These are phyloP conservation scores for Geotrichum bryndzae DNA, from an alignment of 1,139 yeast species.

Conservation along the genomic window DNA sequence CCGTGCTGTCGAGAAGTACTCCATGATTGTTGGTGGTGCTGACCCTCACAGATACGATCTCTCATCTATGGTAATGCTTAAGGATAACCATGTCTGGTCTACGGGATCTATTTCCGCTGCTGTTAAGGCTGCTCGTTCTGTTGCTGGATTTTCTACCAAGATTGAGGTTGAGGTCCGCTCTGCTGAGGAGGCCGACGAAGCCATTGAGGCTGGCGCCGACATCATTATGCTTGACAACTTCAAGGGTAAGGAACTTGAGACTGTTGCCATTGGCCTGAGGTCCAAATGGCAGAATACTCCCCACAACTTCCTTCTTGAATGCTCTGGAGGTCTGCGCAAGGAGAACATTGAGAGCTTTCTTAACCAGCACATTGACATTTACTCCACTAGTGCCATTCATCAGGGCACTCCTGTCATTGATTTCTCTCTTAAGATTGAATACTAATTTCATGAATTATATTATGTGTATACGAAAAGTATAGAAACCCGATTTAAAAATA, in stretches of 20 bases:
- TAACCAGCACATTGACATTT: conserved; percentile 78
- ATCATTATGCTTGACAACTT: conserved; percentile 94
- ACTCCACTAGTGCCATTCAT: conserved; percentile 88
- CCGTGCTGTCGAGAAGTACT: conserved; percentile 79
- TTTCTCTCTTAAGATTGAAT: conserved; percentile 72
- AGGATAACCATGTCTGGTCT: conserved; percentile 89
- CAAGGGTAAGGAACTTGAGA: conserved; percentile 55
- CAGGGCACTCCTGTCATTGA: conserved; percentile 82
- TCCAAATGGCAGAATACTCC: conserved; percentile 42
- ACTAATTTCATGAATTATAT: conserved; percentile 17
- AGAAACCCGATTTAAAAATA: background rate
- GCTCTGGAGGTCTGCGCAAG: conserved; percentile 84
- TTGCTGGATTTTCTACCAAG: conserved; percentile 84
- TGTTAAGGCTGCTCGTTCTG: conserved; percentile 65
- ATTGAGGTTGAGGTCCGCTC: conserved; percentile 87
- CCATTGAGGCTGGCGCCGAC: conserved; percentile 92
- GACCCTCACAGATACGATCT: conserved; percentile 90
- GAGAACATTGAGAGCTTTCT: conserved; percentile 60
- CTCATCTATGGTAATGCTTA: conserved; percentile 92
- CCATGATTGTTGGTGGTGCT: conserved; percentile 93
- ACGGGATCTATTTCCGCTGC: conserved; percentile 89
- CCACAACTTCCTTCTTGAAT: conserved; percentile 65
- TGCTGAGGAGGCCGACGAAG: conserved; percentile 83
- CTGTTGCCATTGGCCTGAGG: conserved; percentile 62
- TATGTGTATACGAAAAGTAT: background rate